Conservation (phyloP, 345 rosid genomes). For the Pugionium cornutum region DNA sequence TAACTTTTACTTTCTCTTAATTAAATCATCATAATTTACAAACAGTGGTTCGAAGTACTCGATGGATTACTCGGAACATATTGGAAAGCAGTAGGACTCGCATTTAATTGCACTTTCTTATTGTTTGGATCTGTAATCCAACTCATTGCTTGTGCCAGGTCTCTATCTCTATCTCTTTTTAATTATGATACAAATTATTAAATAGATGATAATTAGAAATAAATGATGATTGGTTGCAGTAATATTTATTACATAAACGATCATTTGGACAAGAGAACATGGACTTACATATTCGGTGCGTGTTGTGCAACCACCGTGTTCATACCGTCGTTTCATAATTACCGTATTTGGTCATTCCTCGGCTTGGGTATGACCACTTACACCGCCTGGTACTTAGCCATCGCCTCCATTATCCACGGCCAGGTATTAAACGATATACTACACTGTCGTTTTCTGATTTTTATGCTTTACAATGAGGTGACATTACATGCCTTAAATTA, state of each 20-base stretch:
- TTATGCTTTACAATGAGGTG: no score
- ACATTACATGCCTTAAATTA: no score
- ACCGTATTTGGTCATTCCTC: conserved; percentile 95
- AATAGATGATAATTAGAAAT: no score
- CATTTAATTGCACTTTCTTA: conserved; percentile 62
- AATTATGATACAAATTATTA: no score
- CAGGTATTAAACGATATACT: conserved; percentile 47
- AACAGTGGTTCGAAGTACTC: conserved; percentile 62
- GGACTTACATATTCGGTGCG: no score
- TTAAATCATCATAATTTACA: no score
- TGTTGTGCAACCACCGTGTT: no score
- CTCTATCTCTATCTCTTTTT: background rate
- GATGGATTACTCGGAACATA: conserved; percentile 66
- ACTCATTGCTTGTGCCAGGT: conserved; percentile 53
- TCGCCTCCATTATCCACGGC: conserved; percentile 76
- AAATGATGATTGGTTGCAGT: conserved; percentile 39
- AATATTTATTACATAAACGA: conserved; percentile 95
- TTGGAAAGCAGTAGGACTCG: conserved; percentile 63
- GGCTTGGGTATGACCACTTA: conserved; percentile 98
- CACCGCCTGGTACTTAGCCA: conserved; percentile 92
- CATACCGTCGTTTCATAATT: conserved; percentile 84
- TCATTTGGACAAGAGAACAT: conserved; percentile 69
- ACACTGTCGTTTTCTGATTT: no score
- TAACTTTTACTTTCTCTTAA: no score
- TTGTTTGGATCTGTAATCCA: conserved; percentile 49